phyloP scores from a whole-genome alignment of 805 yeast genomes.

The Clavispora phyllophila region DNA sequence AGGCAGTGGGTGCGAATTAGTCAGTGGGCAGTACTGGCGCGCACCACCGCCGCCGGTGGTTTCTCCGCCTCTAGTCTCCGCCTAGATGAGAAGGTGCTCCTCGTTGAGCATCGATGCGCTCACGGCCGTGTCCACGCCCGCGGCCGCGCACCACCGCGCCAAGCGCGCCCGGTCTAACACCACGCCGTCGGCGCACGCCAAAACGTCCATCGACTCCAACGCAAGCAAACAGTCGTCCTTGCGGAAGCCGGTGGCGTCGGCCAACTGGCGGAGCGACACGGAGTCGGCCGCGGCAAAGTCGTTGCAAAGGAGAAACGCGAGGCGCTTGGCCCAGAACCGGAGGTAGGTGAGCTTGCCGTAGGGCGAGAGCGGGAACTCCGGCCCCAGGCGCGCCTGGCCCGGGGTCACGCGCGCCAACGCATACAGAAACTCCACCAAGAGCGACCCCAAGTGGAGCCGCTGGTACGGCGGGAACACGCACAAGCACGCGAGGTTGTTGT shows the following conservation, averaged over 20 bases:
- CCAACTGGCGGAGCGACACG: conserved; percentile 46
- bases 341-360: conserved; percentile 73
- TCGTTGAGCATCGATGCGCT: conserved; percentile 25
- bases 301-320: conserved; percentile 19
- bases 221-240: conserved; percentile 57
- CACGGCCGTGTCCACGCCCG: conserved; percentile 21
- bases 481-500: conserved; percentile 82
- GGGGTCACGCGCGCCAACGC: conserved; percentile 52
- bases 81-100: conserved; percentile 23
- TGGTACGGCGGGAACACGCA: conserved; percentile 92
- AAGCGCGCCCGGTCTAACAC: conserved; percentile 19
- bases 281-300: conserved; percentile 3
- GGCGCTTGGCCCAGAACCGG: conserved; percentile 62
- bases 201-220: conserved; percentile 47
- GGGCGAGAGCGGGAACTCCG: conserved; percentile 84
- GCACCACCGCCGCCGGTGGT: too few relatives aligned
- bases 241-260: conserved; percentile 59
- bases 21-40: too few relatives aligned
- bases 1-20: too few relatives aligned
- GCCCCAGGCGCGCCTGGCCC: conserved; percentile 71
- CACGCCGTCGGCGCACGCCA: conserved; percentile 11
- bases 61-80: neutral
- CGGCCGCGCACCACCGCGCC: conserved; percentile 24
- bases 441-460: conserved; percentile 67
- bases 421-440: conserved; percentile 80